Evolutionary conservation across 352 stramenopile genomes (phyloP).

Genomic region (Pythium plurisporium): DNA sequence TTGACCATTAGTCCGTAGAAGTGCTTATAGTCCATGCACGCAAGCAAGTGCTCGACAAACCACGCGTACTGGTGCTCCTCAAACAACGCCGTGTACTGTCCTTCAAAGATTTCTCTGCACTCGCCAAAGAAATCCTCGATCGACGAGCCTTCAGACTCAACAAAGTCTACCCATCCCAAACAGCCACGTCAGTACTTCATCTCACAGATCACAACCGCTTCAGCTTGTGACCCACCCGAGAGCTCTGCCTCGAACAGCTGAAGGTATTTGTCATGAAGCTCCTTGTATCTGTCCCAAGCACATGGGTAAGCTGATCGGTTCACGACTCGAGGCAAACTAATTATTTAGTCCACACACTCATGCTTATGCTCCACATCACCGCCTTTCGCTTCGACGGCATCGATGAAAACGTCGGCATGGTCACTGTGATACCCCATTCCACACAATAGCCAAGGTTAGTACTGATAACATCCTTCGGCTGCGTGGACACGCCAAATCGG

Average conservation of each 20-base stretch:
- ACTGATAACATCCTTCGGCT: too few species aligned
- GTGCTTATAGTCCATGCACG: constrained; percentile 79
- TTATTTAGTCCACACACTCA: constrained; percentile 35
- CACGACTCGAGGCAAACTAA: too few species aligned
- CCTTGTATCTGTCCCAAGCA: constrained; percentile 45
- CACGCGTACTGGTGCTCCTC: constrained; percentile 65
- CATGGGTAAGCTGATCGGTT: too few species aligned
- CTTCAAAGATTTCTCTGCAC: constrained; percentile 56
- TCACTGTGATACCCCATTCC: constrained; percentile 27
- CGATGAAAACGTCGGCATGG: constrained; percentile 53
- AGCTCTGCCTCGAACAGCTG: constrained; percentile 69
- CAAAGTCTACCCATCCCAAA: constrained; percentile 42
- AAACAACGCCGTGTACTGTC: constrained; percentile 61
- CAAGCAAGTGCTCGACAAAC: constrained; percentile 74
- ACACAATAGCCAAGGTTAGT: not conserved
- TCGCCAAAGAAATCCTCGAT: constrained; percentile 67
- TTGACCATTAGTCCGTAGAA: constrained; percentile 82
- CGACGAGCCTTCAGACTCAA: constrained; percentile 58
- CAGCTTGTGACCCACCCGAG: constrained; percentile 28
- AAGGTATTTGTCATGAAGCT: constrained; percentile 69
- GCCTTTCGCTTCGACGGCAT: constrained; percentile 57
- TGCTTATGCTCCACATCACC: constrained; percentile 75
- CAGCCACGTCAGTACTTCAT: not conserved
- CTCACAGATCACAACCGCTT: not conserved
- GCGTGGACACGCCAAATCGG: not conserved